Conservation (phyloP, 495 filamentous ascomycete species). For the Pyrenula massariospora region DNA sequence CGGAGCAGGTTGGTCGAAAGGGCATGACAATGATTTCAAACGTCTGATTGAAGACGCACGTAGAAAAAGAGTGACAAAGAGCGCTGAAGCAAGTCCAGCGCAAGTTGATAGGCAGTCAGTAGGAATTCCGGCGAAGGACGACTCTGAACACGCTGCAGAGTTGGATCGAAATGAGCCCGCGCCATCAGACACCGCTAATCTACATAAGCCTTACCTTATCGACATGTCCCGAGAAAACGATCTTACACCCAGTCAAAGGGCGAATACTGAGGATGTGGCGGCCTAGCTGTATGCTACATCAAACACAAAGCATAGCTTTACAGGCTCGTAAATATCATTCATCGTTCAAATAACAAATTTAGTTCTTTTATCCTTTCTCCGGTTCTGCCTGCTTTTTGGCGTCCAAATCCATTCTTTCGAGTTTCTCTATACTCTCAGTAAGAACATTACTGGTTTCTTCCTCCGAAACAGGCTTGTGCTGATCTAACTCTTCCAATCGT, state of each 20-base stretch:
- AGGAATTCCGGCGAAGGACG: not conserved
- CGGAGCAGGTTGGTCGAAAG: constrained; percentile 58
- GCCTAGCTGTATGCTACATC: no score
- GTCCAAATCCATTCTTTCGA: not conserved
- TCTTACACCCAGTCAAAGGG: not conserved
- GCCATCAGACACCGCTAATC: not conserved
- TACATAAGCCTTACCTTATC: not conserved
- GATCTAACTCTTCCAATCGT: constrained; percentile 1
- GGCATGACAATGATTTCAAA: constrained; percentile 62
- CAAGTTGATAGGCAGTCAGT: constrained; percentile 9
- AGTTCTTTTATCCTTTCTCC: no score
- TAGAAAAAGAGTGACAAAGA: constrained; percentile 19
- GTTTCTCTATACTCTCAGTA: constrained; percentile 8
- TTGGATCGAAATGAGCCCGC: not conserved
- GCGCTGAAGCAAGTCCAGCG: constrained; percentile 8
- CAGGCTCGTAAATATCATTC: no score
- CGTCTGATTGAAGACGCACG: constrained; percentile 63
- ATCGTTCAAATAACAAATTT: no score
- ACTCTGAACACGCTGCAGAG: not conserved
- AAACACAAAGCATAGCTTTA: no score
- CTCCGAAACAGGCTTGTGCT: not conserved
- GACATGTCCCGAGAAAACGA: not conserved
- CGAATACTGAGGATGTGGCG: not conserved
- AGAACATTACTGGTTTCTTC: constrained; percentile 15
- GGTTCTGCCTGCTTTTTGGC: no score